These are phyloP conservation scores for Corrigiola litoralis DNA, from an alignment of 179 eudicot species.

Conservation along the genomic window DNA sequence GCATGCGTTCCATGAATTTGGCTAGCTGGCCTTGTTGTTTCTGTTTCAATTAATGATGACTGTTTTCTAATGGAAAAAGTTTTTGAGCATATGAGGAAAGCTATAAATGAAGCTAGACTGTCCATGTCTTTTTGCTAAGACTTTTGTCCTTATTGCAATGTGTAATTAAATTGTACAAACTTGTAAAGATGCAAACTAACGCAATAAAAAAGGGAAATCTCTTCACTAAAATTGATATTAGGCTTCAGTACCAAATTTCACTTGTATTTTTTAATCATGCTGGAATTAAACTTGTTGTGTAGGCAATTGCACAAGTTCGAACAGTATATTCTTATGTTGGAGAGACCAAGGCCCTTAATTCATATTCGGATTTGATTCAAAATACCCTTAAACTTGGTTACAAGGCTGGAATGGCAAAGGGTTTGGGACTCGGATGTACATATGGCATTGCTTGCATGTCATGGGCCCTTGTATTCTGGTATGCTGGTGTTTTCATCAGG, in stretches of 20 bases:
- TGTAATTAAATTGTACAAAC: background rate
- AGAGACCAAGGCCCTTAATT: slow-evolving; percentile 75
- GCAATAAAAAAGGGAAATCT: no score
- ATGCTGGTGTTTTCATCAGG: slow-evolving; percentile 96
- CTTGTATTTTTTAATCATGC: background rate
- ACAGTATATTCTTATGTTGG: slow-evolving; percentile 96
- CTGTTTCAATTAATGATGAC: slow-evolving; percentile 11
- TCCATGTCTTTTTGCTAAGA: slow-evolving; percentile 5
- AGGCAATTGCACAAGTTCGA: slow-evolving; percentile 98
- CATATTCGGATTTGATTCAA: slow-evolving; percentile 93
- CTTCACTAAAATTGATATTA: no score
- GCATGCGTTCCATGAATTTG: slow-evolving; percentile 19
- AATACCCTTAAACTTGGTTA: slow-evolving; percentile 89
- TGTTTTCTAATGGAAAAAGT: background rate
- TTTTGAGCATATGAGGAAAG: background rate
- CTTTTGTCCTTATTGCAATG: background rate
- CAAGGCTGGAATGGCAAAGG: slow-evolving; percentile 99
- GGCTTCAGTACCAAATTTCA: no score
- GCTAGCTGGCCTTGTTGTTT: slow-evolving; percentile 19
- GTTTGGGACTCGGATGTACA: slow-evolving; percentile 93
- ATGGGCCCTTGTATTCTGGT: slow-evolving; percentile 99
- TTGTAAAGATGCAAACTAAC: no score
- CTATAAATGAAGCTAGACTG: slow-evolving; percentile 1
- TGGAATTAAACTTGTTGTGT: background rate
- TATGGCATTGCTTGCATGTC: slow-evolving; percentile 99